Conservation (phyloP, 176 grass and related monocot genomes). For the Poa annua region DNA sequence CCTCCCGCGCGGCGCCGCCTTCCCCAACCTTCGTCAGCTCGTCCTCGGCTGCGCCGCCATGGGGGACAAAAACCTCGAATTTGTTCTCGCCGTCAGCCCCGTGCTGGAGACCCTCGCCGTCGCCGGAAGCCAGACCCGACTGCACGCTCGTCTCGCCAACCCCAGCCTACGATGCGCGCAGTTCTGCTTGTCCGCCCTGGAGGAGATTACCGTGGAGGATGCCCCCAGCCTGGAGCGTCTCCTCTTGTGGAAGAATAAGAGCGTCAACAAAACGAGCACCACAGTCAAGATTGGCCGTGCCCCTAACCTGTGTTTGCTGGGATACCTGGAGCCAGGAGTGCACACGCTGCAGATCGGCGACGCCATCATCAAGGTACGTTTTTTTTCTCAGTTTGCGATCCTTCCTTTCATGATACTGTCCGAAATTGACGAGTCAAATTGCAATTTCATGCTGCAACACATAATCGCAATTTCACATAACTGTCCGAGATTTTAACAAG, state of each 20-base stretch:
- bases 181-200: not conserved
- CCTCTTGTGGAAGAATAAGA: not conserved
- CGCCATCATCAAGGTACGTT: not conserved
- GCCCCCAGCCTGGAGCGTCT: conserved; percentile 19
- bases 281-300: conserved; percentile 12
- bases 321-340: conserved; percentile 19
- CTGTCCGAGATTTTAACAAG: not conserved
- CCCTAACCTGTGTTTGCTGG: conserved; percentile 15
- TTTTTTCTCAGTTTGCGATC: not conserved
- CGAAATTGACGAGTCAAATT: not conserved
- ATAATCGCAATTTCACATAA: not conserved
- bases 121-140: not conserved
- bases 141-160: conserved; percentile 18
- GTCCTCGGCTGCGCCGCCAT: conserved; percentile 15
- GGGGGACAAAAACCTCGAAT: conserved; percentile 5
- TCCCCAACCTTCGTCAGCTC: conserved; percentile 23
- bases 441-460: not conserved
- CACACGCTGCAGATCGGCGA: conserved; percentile 6
- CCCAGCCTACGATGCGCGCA: conserved; percentile 33
- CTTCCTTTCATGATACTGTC: not conserved
- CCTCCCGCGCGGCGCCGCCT: conserved; percentile 26
- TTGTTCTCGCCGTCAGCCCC: conserved; percentile 23
- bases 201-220: conserved; percentile 19
- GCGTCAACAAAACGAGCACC: not conserved
- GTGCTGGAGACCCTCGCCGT: conserved; percentile 31